Conservation (phyloP, 306 rosid species). For the Castanopsis chinensis region DNA sequence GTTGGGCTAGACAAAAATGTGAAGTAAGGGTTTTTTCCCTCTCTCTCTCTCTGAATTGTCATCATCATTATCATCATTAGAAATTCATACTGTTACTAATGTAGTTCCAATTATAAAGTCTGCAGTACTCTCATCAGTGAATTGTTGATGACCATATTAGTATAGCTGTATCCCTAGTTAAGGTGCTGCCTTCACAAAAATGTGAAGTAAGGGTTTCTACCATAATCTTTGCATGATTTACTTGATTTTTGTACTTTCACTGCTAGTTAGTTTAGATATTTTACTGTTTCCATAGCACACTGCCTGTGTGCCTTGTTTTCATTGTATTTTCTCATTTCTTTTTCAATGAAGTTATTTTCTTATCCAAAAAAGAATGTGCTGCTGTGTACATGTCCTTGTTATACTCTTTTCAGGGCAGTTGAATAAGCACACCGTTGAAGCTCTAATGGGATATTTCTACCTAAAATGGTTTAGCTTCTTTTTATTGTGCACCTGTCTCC, state of each 20-base stretch:
- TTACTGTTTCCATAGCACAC: too few relatives aligned
- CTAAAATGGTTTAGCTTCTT: neutral
- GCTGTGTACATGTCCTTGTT: neutral
- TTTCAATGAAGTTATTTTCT: too few relatives aligned
- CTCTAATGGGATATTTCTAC: neutral
- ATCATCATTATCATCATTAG: too few relatives aligned
- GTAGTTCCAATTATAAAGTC: neutral
- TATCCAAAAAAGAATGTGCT: neutral
- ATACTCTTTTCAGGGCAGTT: too few relatives aligned
- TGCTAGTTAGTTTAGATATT: too few relatives aligned
- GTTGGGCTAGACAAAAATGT: constrained; percentile 26
- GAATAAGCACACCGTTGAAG: neutral
- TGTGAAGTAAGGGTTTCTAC: too few relatives aligned
- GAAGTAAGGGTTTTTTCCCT: constrained; percentile 40
- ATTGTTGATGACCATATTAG: neutral
- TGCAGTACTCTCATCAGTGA: neutral
- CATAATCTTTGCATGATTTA: too few relatives aligned
- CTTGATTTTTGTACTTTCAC: too few relatives aligned
- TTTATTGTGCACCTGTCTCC: neutral
- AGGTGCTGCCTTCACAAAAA: neutral
- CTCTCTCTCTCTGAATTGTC: neutral
- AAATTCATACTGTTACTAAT: too few relatives aligned
- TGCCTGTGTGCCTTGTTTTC: too few relatives aligned
- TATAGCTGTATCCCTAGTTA: neutral
- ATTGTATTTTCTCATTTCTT: too few relatives aligned